Base-by-base conservation (phyloP, 768 basidiomycete genomes). In the Tulasnella sp. region DNA sequence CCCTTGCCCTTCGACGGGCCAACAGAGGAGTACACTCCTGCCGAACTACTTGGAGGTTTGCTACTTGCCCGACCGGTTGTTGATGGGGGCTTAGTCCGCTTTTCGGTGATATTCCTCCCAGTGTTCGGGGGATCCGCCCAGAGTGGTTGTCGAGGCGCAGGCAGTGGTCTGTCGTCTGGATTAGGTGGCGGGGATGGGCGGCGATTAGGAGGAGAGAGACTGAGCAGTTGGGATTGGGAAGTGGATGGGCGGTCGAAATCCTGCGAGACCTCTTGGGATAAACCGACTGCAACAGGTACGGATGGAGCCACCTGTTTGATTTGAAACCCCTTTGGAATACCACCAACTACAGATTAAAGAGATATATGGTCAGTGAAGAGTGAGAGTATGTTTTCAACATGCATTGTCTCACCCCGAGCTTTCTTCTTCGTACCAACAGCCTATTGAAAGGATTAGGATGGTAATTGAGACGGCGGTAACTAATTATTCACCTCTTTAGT, bases 131-230 rank as follows among this genome's bases (percentile, higher is more conserved):
- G 77, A 32, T 55, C 37, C 42, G 26, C 29, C 77, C 69, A 48
- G 20, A 69, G 71, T 23, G 70, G 37, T 9, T 37, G 23, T 48
- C 51, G 39, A 6, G 77, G 77, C 26, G 35, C 46, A 29, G 77
- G 77, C 70, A 77, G 35, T 29, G 77, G 77, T 9, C 77, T 29
- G 42, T 77, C 77, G 46, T 77, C 77, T 15, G 77, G 77, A 67
- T 77, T 77, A 10, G 46, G 32, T 16, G 44, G 40, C 15, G 76
- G 42, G n/a, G 44, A 29, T 9, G 77, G 77, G 32, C 71, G 77
- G n/a, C 77, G 77, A 39, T 77, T 77, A 5, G 77, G 77, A 77
- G 77, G 77, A 35, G 77, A 77, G 5, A 72, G 26, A 35, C 26
- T 4, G 29, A 69, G 75, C 20, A 35, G 32, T 13, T 51, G 57